Evolutionary conservation across 2,329 filamentous ascomycete species (phyloP), one percentile per base, ranked within the genome.

Genomic region (Aspergillus fructus): DNA sequence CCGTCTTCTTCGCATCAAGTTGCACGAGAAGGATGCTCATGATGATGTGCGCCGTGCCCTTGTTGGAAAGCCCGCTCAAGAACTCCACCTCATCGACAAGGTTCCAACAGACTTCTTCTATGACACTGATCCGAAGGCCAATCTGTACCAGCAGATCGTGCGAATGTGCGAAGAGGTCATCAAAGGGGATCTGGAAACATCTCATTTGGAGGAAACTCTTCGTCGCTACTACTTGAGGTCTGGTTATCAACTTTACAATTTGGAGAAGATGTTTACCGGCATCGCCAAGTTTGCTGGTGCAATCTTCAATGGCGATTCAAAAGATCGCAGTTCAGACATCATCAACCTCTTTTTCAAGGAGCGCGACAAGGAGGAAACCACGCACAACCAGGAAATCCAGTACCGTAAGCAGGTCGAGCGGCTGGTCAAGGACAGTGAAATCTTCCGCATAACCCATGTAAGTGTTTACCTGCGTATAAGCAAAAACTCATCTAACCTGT

Each of bases 281-380:
- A 84, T 97, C 40, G 89, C 89, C 58, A 89, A 92, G 57, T 88
- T 93, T 58, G 91, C 89, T 23, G 82, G 92, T 17, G 85, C 85
- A n/a, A 92, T 96, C 72, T 90, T 93, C 69, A 92, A 87, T 67
- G 85, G 85, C 3, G 94, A 99, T 66, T 83, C 85, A 47, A 96
- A 96, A 77, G 94, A 99, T 71, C 96, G 94, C 82, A 96, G 91
- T 39, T 86, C 89, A 5, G 93, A 97, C 59, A 89, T 99, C 59
- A 89, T 96, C 65, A 87, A 91, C 60, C 85, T 96, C 50, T 99
- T 96, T 77, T 86, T 92, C 70, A 84, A 85, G 63, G 91, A 91
- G 71, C 88, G 93, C 4, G 85, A 89, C 52, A 88, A 87, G 70
- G 89, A 93, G 17, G 89, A 92, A 69, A 96, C 91, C 0, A 96